Evolutionary conservation across 2,329 filamentous ascomycete genomes (phyloP).

Genomic region (Aspergillus cejpii): DNA sequence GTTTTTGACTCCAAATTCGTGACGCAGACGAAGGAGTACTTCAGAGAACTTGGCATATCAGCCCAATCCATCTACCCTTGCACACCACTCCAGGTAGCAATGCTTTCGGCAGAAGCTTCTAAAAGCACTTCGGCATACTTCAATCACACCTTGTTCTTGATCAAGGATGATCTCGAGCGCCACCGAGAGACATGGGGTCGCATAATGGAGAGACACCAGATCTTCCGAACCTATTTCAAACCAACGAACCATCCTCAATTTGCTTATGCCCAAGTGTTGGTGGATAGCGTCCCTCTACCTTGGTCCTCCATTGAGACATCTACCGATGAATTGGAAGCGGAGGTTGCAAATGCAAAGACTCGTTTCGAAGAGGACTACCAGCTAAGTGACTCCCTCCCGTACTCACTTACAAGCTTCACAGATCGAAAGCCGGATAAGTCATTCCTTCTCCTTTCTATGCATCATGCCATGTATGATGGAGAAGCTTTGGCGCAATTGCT

Average conservation of each 20-base stretch:
- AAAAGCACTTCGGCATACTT: constrained; percentile 54
- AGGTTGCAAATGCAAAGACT: constrained; percentile 43
- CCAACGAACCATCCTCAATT: constrained; percentile 54
- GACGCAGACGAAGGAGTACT: constrained; percentile 26
- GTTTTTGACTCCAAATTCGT: constrained; percentile 25
- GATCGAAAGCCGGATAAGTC: constrained; percentile 7
- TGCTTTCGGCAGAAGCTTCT: constrained; percentile 58
- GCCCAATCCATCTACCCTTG: constrained; percentile 64
- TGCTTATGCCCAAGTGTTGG: constrained; percentile 66
- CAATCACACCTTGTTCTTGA: constrained; percentile 62
- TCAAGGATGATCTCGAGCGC: constrained; percentile 46
- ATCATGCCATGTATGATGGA: constrained; percentile 84
- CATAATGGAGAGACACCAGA: constrained; percentile 62
- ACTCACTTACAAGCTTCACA: constrained; percentile 22
- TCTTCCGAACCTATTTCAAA: constrained; percentile 70
- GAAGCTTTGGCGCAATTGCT: constrained; percentile 66
- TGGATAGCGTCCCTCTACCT: constrained; percentile 44
- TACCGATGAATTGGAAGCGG: constrained; percentile 25
- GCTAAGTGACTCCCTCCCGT: constrained; percentile 25
- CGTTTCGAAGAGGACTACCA: constrained; percentile 15
- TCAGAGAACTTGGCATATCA: constrained; percentile 26
- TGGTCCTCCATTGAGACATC: constrained; percentile 46
- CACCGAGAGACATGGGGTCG: constrained; percentile 57
- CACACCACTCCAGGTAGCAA: constrained; percentile 80
- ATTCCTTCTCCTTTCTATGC: constrained; percentile 49